Conservation (phyloP, 202 grass and related monocot genomes). For the Carex arenaria region DNA sequence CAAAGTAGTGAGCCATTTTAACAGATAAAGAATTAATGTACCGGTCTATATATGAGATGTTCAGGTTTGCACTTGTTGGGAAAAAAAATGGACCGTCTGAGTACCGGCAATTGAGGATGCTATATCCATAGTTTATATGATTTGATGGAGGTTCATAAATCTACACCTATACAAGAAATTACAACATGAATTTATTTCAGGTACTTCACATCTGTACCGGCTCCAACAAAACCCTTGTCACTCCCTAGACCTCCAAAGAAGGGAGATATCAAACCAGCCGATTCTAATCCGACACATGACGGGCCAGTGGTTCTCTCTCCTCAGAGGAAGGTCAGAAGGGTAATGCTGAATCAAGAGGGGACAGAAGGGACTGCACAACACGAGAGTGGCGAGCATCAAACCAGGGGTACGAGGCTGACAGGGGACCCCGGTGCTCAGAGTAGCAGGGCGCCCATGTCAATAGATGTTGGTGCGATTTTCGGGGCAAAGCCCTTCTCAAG, state of each 20-base stretch:
- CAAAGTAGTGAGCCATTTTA: background rate
- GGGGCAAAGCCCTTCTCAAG: conserved; percentile 69
- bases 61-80: background rate
- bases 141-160: background rate
- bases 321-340: conserved; percentile 78
- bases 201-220: conserved; percentile 84
- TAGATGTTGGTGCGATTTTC: conserved; percentile 87
- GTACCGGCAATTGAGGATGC: background rate
- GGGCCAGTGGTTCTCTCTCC: conserved; percentile 81
- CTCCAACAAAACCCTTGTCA: conserved; percentile 73
- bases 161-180: background rate
- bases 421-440: conserved; percentile 53
- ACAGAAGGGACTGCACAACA: conserved; percentile 37
- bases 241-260: conserved; percentile 74
- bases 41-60: background rate
- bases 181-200: conserved; percentile 27
- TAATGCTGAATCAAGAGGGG: conserved; percentile 51
- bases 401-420: conserved; percentile 38
- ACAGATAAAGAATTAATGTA: background rate
- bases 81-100: background rate
- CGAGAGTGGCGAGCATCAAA: conserved; percentile 40
- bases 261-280: conserved; percentile 64
- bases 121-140: background rate
- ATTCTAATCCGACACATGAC: conserved; percentile 47
- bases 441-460: conserved; percentile 83